phyloP scores from a whole-genome alignment of 257 asterid genomes.

The Nemophila menziesii region DNA sequence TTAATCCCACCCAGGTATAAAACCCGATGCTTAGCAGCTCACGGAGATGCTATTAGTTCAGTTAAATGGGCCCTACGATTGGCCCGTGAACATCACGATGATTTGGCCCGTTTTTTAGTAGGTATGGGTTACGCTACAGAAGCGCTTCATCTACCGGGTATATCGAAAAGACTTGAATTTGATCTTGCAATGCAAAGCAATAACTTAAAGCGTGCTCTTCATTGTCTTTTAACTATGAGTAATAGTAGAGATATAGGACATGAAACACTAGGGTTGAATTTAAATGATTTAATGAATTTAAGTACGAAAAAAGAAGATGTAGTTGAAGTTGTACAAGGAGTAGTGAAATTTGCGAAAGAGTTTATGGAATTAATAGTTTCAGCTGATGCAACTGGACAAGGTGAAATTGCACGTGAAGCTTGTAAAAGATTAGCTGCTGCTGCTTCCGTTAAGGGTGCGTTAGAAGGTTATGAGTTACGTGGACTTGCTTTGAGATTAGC shows the following conservation, averaged over 20 bases:
- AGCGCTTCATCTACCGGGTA: conserved; percentile 98
- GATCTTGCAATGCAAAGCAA: conserved; percentile 96
- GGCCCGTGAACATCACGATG: conserved; percentile 97
- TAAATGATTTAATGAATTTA: conserved; percentile 82
- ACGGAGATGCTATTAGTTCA: conserved; percentile 98
- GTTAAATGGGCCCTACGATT: conserved; percentile 99
- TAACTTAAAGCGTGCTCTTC: conserved; percentile 87
- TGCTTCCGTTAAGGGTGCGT: conserved; percentile 94
- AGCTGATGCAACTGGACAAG: conserved; percentile 99
- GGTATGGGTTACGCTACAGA: conserved; percentile 99
- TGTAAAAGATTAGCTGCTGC: conserved; percentile 97
- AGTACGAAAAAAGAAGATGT: conserved; percentile 74
- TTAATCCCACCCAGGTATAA: conserved; percentile 93
- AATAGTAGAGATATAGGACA: conserved; percentile 96
- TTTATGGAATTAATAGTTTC: conserved; percentile 88
- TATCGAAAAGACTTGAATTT: conserved; percentile 91
- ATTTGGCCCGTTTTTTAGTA: conserved; percentile 96
- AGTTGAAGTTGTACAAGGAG: conserved; percentile 96
- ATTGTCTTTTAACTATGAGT: conserved; percentile 93
- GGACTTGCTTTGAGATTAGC: conserved; percentile 91
- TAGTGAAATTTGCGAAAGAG: conserved; percentile 87
- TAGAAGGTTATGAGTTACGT: conserved; percentile 78
- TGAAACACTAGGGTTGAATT: conserved; percentile 82
- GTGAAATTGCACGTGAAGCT: conserved; percentile 96
- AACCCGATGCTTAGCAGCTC: conserved; percentile 95